Evolutionary conservation across 352 stramenopile species (phyloP).

Genomic region (Globisporangium spiculum): DNA sequence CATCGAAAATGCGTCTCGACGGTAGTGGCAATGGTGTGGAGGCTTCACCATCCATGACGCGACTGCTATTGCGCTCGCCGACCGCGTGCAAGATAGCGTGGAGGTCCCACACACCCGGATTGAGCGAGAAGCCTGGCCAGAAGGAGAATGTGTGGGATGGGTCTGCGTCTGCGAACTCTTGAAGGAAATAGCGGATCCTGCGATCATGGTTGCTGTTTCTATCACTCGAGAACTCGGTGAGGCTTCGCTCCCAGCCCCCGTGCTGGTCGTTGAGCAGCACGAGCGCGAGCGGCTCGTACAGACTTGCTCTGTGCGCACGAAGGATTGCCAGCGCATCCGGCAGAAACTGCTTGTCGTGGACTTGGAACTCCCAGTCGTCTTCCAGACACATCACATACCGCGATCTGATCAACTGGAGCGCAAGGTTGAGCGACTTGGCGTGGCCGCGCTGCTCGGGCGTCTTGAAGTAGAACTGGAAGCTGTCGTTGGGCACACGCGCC

Average conservation of each 20-base stretch:
- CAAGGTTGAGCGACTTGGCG: conserved; percentile 46
- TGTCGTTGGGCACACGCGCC: conserved; percentile 20
- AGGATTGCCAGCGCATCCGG: conserved; percentile 21
- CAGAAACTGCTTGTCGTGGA: conserved; percentile 13
- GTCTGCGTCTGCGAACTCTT: conserved; percentile 49
- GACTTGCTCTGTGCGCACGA: conserved; percentile 12
- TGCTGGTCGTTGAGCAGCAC: conserved; percentile 58
- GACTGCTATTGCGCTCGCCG: background rate
- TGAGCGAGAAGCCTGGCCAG: conserved; percentile 70
- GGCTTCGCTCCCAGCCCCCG: conserved; percentile 20
- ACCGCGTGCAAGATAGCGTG: conserved; percentile 11
- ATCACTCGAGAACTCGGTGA: background rate
- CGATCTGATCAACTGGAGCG: conserved; percentile 25
- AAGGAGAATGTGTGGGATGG: conserved; percentile 35
- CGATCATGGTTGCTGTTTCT: background rate
- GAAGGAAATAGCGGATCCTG: conserved; percentile 35
- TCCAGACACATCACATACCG: conserved; percentile 60
- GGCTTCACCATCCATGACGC: background rate
- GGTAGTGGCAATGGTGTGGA: background rate
- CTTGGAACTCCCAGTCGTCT: conserved; percentile 53
- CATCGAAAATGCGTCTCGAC: conserved; percentile 21
- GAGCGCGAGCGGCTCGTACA: conserved; percentile 24
- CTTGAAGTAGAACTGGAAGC: conserved; percentile 40
- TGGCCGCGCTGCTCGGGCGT: conserved; percentile 31
- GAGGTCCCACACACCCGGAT: conserved; percentile 55